phyloP scores from a whole-genome alignment of 306 rosid species.

The Dalbergia oliveri region DNA sequence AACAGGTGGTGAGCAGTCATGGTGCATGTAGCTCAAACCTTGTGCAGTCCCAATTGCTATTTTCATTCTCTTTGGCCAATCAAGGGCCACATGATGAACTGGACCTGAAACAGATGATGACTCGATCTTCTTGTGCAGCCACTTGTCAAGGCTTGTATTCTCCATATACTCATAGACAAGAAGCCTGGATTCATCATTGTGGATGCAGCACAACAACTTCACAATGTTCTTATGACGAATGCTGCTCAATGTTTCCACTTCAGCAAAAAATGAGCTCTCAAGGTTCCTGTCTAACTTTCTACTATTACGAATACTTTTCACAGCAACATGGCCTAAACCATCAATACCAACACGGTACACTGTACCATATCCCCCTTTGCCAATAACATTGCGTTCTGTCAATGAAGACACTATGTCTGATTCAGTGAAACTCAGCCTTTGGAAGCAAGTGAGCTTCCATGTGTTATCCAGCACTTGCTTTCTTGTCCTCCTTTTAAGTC shows the following conservation, averaged over 20 bases:
- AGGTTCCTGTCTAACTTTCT: conserved; percentile 67
- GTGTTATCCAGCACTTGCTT: conserved; percentile 46
- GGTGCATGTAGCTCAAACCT: conserved; percentile 92
- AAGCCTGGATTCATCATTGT: conserved; percentile 65
- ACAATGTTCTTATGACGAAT: conserved; percentile 87
- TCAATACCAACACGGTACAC: conserved; percentile 67
- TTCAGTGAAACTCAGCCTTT: conserved; percentile 68
- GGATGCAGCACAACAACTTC: conserved; percentile 73
- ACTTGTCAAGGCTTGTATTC: conserved; percentile 75
- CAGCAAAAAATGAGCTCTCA: conserved; percentile 73
- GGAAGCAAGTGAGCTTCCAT: conserved; percentile 80
- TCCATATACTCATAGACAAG: conserved; percentile 80
- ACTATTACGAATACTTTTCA: conserved; percentile 67
- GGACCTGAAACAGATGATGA: conserved; percentile 44
- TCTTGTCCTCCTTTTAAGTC: conserved; percentile 42
- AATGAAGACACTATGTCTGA: conserved; percentile 61
- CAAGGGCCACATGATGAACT: conserved; percentile 40
- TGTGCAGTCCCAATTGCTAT: conserved; percentile 79
- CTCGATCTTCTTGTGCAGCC: conserved; percentile 62
- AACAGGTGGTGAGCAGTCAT: conserved; percentile 69
- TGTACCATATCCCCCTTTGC: conserved; percentile 85
- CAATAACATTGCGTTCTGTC: conserved; percentile 63
- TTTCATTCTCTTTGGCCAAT: conserved; percentile 74
- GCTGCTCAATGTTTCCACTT: conserved; percentile 71
- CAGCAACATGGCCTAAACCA: conserved; percentile 63